Percentiles rank a stretch among this genome's conserved stretches.
Conservation (phyloP, 306 rosid genomes). For the Canavalia gladiata region DNA sequence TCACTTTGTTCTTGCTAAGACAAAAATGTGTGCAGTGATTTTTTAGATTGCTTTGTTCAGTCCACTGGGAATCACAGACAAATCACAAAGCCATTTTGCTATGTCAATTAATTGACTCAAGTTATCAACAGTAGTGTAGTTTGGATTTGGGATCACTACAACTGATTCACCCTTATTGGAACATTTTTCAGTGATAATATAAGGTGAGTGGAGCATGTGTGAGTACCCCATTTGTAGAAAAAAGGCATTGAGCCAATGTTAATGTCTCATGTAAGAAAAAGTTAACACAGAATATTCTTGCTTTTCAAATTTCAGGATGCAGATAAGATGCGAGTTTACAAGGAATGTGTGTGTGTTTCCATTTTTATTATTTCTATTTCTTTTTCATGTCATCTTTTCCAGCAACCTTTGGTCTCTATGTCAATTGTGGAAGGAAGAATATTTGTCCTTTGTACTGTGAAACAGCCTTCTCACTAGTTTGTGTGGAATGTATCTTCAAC, state of each 20-base stretch:
- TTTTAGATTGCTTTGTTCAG: conserved; percentile 12
- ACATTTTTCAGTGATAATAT: conserved; percentile 33
- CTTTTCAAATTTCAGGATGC: conserved; percentile 40
- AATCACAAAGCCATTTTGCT: conserved; percentile 32
- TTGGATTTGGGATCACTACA: conserved; percentile 17
- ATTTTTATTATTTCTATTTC: conserved; percentile 28
- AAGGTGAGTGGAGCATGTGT: conserved; percentile 48
- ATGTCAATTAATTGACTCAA: conserved; percentile 36
- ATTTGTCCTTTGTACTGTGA: conserved; percentile 16
- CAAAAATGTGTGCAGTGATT: conserved; percentile 31
- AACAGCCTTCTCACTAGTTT: not conserved
- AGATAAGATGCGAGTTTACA: conserved; percentile 35
- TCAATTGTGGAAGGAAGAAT: conserved; percentile 21
- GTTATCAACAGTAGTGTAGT: conserved; percentile 1
- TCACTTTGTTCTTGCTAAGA: conserved; percentile 40
- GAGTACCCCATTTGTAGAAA: conserved; percentile 43
- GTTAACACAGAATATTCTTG: conserved; percentile 6
- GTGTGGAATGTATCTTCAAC: not conserved
- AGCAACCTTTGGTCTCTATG: not conserved
- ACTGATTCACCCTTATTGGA: conserved; percentile 12
- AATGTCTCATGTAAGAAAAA: conserved; percentile 37
- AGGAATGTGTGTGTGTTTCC: conserved; percentile 28
- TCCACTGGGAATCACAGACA: not conserved
- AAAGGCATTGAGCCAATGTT: conserved; percentile 36
- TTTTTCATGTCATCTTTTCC: conserved; percentile 26